A percentile compares a stretch with the other conserved stretches of the same genome.
phyloP scores from a whole-genome alignment of 192 early-diverging fungal genomes.

The Coemansia sp. region DNA sequence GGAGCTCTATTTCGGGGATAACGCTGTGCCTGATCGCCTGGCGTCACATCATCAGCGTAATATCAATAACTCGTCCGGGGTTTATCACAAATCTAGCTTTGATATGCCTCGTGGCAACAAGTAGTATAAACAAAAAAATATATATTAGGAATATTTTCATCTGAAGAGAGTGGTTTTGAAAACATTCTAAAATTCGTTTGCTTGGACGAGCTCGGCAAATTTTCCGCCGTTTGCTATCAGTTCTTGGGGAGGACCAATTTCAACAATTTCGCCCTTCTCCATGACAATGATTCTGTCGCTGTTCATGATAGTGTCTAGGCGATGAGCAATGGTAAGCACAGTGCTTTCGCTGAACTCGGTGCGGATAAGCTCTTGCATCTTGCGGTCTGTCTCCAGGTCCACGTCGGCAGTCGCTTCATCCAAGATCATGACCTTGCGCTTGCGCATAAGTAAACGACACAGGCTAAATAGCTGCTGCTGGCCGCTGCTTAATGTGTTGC shows the following conservation, averaged over 20 bases:
- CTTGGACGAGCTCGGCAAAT: conserved; percentile 26
- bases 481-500: conserved; percentile 35
- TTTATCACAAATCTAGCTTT: conserved; percentile 33
- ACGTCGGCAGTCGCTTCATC: conserved; percentile 71
- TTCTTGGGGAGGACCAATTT: conserved; percentile 60
- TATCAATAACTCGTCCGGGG: conserved; percentile 9
- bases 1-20: conserved; percentile 16
- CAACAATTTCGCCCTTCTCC: conserved; percentile 64
- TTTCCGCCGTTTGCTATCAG: conserved; percentile 50
- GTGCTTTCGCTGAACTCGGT: conserved; percentile 51
- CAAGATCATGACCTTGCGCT: conserved; percentile 59
- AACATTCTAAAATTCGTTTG: conserved; percentile 16
- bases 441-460: conserved; percentile 58
- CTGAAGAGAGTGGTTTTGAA: not conserved
- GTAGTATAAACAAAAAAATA: not conserved
- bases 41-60: conserved; percentile 8
- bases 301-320: conserved; percentile 65
- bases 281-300: conserved; percentile 74
- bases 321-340: conserved; percentile 73
- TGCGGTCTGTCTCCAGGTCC: conserved; percentile 41
- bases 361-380: conserved; percentile 42
- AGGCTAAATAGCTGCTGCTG: conserved; percentile 67
- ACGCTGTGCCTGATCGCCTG: not conserved
- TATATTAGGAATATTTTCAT: not conserved
- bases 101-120: conserved; percentile 28